A percentile compares a stretch with the other conserved stretches of the same genome.
Conservation (phyloP, 768 basidiomycete species). For the Calocybe gangraenosa region DNA sequence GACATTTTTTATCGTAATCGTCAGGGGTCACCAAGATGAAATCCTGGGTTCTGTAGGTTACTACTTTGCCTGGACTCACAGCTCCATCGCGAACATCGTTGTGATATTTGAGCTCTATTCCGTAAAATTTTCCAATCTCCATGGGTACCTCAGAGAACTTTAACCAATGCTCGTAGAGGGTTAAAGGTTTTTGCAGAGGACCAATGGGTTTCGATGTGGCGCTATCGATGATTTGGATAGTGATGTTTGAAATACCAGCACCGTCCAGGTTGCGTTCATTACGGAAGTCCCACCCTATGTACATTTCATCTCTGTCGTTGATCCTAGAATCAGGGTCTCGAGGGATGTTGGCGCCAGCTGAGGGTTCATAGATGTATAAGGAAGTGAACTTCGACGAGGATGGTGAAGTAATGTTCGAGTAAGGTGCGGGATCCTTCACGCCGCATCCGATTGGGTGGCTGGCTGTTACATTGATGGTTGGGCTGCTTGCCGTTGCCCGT, state of each 20-base stretch:
- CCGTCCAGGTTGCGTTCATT: not conserved
- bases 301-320: not conserved
- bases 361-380: not conserved
- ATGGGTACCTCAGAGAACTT: slow-evolving; percentile 2
- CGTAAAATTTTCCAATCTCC: slow-evolving; percentile 1
- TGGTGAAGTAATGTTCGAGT: slow-evolving; percentile 3
- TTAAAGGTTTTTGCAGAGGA: not conserved
- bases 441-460: slow-evolving; percentile 7
- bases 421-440: not conserved
- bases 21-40: slow-evolving; percentile 5
- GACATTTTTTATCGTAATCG: not conserved
- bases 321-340: not conserved
- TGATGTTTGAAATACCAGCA: not conserved
- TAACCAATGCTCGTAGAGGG: not conserved
- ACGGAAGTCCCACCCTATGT: not conserved
- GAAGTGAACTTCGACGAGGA: slow-evolving; percentile 5
- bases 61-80: slow-evolving; percentile 1
- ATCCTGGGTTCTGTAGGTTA: slow-evolving; percentile 2
- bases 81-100: slow-evolving; percentile 4
- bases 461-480: slow-evolving; percentile 8
- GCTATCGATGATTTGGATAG: slow-evolving; percentile 2
- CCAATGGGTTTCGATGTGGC: slow-evolving; percentile 3
- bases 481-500: not conserved
- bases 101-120: slow-evolving; percentile 3
- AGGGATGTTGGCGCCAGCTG: slow-evolving; percentile 2